Evolutionary conservation across 2,329 filamentous ascomycete species (phyloP).

Genomic region (Calcarisporium arbuscula): DNA sequence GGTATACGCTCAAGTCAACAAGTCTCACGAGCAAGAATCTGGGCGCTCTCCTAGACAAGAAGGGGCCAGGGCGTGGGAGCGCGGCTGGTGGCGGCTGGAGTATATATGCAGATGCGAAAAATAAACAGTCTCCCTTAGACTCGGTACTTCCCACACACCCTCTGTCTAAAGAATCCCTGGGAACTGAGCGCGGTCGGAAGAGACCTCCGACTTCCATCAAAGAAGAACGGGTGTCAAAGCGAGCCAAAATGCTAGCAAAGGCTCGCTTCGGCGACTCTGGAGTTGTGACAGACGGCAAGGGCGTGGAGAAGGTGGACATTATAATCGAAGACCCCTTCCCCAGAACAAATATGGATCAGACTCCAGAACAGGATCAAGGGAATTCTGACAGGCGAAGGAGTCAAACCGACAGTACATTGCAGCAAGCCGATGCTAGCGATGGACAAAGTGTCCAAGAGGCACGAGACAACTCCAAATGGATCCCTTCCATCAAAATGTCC

Average conservation of each 20-base stretch:
- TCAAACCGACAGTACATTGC: constrained; percentile 28
- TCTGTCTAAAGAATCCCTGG: constrained; percentile 27
- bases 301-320: constrained; percentile 56
- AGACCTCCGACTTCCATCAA: constrained; percentile 17
- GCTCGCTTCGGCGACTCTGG: constrained; percentile 65
- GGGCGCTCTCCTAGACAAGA: constrained; percentile 59
- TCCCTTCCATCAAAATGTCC: constrained; percentile 47
- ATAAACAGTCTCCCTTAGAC: constrained; percentile 49
- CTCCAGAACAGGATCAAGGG: constrained; percentile 10
- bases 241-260: constrained; percentile 54
- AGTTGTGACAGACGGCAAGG: constrained; percentile 48
- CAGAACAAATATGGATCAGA: constrained; percentile 9
- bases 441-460: constrained; percentile 16
- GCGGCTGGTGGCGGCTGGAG: constrained; percentile 72
- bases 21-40: constrained; percentile 67
- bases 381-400: constrained; percentile 22
- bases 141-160: constrained; percentile 41
- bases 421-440: constrained; percentile 17
- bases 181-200: constrained; percentile 21
- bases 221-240: constrained; percentile 41
- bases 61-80: constrained; percentile 64
- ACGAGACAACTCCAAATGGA: constrained; percentile 21
- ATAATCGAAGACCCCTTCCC: constrained; percentile 53
- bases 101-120: constrained; percentile 63
- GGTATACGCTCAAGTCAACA: constrained; percentile 64